phyloP scores from a whole-genome alignment of 345 rosid species.

The Reutealis trisperma region DNA sequence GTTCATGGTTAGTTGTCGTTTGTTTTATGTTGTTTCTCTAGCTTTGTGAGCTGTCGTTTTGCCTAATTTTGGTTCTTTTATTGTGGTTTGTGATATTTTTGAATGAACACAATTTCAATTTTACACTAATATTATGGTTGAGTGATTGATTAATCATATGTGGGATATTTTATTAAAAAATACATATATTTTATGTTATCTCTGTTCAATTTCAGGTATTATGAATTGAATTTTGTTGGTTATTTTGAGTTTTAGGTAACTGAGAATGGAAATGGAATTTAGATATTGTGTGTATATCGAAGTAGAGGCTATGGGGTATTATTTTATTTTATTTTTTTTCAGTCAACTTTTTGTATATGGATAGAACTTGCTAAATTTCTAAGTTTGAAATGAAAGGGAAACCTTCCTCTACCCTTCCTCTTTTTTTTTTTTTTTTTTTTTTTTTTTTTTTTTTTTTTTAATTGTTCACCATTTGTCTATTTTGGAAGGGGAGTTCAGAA shows the following conservation, averaged over 20 bases:
- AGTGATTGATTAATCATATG: background rate
- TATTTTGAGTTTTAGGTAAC: background rate
- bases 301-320: background rate
- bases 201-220: slow-evolving; percentile 5
- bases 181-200: background rate
- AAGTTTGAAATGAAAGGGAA: background rate
- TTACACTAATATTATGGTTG: background rate
- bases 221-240: background rate
- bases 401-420: background rate
- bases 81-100: too few relatives aligned
- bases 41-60: background rate
- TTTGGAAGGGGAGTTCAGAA: background rate
- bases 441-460: too few relatives aligned
- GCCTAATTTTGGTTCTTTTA: background rate
- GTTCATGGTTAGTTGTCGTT: slow-evolving; percentile 40
- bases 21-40: background rate
- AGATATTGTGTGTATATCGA: background rate
- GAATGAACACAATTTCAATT: background rate
- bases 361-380: background rate
- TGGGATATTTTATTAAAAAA: background rate
- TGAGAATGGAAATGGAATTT: background rate
- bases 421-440: too few relatives aligned
- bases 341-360: background rate
- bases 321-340: background rate
- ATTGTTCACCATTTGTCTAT: background rate